phyloP scores from a whole-genome alignment of 495 filamentous ascomycete species.

The Rusavskia elegans region DNA sequence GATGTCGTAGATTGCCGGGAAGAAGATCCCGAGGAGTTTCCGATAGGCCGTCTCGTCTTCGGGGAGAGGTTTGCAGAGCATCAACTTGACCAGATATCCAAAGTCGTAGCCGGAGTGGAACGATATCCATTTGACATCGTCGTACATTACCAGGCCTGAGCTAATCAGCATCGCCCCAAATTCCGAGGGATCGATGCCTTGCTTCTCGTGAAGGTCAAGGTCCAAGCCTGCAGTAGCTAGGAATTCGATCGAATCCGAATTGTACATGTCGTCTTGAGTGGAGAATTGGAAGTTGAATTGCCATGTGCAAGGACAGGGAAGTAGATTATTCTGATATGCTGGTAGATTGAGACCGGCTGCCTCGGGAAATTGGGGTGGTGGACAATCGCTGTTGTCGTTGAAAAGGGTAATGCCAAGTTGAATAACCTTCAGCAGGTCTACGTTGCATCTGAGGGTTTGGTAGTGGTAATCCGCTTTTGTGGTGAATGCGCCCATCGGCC shows the following conservation, averaged over 20 bases:
- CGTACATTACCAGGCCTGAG: constrained; percentile 77
- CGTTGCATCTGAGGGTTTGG: constrained; percentile 91
- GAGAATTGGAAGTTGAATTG: constrained; percentile 99
- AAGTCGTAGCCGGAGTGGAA: constrained; percentile 99
- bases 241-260: constrained; percentile 78
- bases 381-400: constrained; percentile 70
- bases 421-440: constrained; percentile 91
- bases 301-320: constrained; percentile 76
- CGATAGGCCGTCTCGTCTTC: constrained; percentile 80
- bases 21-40: constrained; percentile 70
- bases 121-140: constrained; percentile 86
- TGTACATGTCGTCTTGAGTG: constrained; percentile 89
- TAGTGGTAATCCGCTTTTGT: constrained; percentile 97
- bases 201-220: constrained; percentile 60
- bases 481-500: constrained; percentile 84
- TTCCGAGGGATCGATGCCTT: constrained; percentile 80
- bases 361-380: constrained; percentile 50
- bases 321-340: constrained; percentile 33
- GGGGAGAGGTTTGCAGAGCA: constrained; percentile 63
- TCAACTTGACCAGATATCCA: constrained; percentile 87
- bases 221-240: constrained; percentile 77
- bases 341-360: constrained; percentile 29
- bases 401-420: constrained; percentile 91
- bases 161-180: constrained; percentile 82
- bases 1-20: constrained; percentile 85